A percentile compares a stretch with the other conserved stretches of the same genome.
These are phyloP conservation scores for Podaxis sp. DNA, from an alignment of 768 basidiomycete genomes.

Conservation along the genomic window DNA sequence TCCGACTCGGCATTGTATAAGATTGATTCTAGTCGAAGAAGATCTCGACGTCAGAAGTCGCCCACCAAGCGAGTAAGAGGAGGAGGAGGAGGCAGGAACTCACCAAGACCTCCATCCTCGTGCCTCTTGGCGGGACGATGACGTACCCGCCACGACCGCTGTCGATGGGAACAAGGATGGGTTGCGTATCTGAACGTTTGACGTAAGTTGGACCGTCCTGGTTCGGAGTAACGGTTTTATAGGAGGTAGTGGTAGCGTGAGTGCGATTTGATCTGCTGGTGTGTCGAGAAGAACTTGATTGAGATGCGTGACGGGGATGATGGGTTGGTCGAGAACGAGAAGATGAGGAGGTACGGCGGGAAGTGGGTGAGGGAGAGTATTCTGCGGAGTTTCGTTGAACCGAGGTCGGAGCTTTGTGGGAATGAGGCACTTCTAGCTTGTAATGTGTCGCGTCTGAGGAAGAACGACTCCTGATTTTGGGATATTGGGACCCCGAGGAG, in stretches of 20 bases:
- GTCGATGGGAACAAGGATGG: slow-evolving; percentile 7
- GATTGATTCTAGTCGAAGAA: not conserved
- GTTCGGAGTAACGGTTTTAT: not conserved
- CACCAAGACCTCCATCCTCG: slow-evolving; percentile 13
- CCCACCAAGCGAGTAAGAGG: slow-evolving; percentile 10
- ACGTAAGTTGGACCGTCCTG: slow-evolving; percentile 3
- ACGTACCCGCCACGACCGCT: slow-evolving; percentile 7
- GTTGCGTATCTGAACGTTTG: not conserved
- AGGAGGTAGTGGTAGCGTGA: not conserved
- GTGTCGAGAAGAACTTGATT: slow-evolving; percentile 2
- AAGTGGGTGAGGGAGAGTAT: not conserved
- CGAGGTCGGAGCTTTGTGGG: not conserved
- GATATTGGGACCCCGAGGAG: not conserved
- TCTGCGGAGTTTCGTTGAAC: not conserved
- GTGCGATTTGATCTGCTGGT: not conserved
- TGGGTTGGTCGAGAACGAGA: slow-evolving; percentile 2
- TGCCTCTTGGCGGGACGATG: slow-evolving; percentile 10
- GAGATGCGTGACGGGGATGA: slow-evolving; percentile 6
- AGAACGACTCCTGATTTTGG: not conserved
- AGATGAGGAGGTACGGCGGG: not conserved
- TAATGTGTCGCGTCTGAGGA: not conserved
- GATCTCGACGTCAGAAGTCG: not conserved
- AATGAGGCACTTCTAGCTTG: not conserved
- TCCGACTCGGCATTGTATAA: not conserved
- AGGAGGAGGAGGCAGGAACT: slow-evolving; percentile 15